Base-by-base conservation (phyloP, 2,329 filamentous ascomycete species). In the Blastomyces parvus region DNA sequence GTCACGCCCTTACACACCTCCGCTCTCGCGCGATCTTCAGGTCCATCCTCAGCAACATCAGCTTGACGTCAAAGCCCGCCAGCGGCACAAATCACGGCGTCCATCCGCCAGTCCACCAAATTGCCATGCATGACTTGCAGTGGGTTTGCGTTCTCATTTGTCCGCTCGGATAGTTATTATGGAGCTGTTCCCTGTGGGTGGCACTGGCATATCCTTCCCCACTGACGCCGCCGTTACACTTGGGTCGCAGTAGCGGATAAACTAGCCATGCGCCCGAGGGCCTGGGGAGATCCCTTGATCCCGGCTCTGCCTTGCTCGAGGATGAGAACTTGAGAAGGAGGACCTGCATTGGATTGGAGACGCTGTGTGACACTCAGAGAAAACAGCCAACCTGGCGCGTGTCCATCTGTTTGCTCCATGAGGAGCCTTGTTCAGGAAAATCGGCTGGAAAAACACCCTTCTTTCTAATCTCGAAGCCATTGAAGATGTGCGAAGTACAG, bases 161-260 rank as follows among this genome's bases (percentile, higher is more conserved):
- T 46, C 22, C 38, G 40, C 14, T 14, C n/a, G n/a, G 40, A 13
- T 46, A 36, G 38, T 44, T 46, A 30, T 46, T 46, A 46, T 59
- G 57, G 57, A 30, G 9, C 46, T 50, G 9, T 27, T 27, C 46
- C 22, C 44, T 48, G 30, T 30, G 22, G 11, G 50, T 59, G 38
- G 36, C 38, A 36, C 56, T 59, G 40, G 38, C 46, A 27, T 38
- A 44, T 44, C 56, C 56, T 40, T 59, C 40, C 40, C 57, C 40
- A 25, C 57, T 59, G 33, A 46, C 25, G 40, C 40, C 40, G 57
- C 57, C 40, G 57, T 33, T 59, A 30, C 57, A 59, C 40, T 59
- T 59, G 40, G 40, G 57, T 17, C 57, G 40, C 57, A 59, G 40
- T 46, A 46, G 57, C 36, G 57, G n/a, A 27, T 46, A n/a, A n/a